Evolutionary conservation across 257 asterid species (phyloP).

Genomic region (Osmanthus fragrans): DNA sequence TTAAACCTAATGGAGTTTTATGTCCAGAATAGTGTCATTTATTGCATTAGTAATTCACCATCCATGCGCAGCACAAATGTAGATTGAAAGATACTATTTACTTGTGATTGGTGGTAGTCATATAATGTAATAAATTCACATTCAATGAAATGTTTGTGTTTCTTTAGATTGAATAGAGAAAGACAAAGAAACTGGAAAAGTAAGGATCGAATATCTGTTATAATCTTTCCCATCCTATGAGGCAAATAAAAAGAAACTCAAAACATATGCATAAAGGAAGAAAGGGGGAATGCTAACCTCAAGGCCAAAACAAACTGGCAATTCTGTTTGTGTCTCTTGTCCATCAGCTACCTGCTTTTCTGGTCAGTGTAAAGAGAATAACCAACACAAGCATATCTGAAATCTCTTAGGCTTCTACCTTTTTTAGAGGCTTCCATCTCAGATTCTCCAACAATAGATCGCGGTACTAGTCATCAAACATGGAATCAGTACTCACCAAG

Average conservation of each 20-base stretch:
- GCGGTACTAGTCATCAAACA: conserved; percentile 64
- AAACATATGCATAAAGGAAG: conserved; percentile 5
- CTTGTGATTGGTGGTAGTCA: not conserved
- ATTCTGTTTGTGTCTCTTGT: conserved; percentile 49
- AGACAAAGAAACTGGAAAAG: not conserved
- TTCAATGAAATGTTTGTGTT: not conserved
- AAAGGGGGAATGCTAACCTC: conserved; percentile 58
- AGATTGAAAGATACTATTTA: not conserved
- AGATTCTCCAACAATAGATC: conserved; percentile 57
- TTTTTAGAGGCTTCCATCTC: conserved; percentile 71
- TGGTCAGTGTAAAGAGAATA: conserved; percentile 69
- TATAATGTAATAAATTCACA: not conserved
- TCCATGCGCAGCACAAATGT: conserved; percentile 2
- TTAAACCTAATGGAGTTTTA: not conserved
- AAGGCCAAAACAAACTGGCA: conserved; percentile 84
- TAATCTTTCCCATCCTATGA: not conserved
- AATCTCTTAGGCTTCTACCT: conserved; percentile 71
- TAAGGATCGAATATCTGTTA: not conserved
- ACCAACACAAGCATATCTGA: conserved; percentile 83
- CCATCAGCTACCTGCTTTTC: conserved; percentile 42
- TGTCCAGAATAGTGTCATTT: not conserved
- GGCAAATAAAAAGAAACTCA: conserved; percentile 16
- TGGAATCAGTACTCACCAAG: conserved; percentile 13
- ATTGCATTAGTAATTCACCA: conserved; percentile 4
- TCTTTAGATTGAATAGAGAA: conserved; percentile 2